Base-by-base conservation (phyloP, 2,329 filamentous ascomycete genomes). In the Neophaeococcomyces aloes region DNA sequence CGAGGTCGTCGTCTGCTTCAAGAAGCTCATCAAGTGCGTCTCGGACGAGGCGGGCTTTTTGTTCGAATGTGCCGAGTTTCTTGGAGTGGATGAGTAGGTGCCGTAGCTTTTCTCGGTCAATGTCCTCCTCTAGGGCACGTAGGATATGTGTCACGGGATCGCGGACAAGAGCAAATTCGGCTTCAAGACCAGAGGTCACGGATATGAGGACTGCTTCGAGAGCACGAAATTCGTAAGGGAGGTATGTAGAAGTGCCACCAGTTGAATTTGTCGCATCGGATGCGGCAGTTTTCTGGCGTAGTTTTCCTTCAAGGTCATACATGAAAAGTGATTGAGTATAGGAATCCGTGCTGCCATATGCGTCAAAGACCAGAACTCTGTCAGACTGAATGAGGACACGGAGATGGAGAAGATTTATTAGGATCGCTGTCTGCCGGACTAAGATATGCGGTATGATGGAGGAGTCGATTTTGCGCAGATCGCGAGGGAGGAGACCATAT, bases 281-380 rank as follows among this genome's bases (percentile, higher is more conserved):
- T 11, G 43, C 34, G 33, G 46, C 42, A 10, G 53, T 73, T 61
- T 87, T 89, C 59, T 94, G 86, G 50, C 86, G 81, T 34, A 98
- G 70, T 60, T 94, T 94, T 10, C 86, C 86, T 62, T 96, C 87
- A 15, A 98, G 69, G 59, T 96, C 91, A 65, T 96, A 95, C 78
- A 98, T 94, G 67, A 98, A 98, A 11, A 91, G 78, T 3, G 87
- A 94, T 62, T 96, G 91, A 25, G 89, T 87, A 58, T 95, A 94
- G 0, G 87, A 93, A 54, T 93, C 86, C 47, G 86, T 88, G 31
- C 86, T 91, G 23, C 91, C 91, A 64, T 94, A 96, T 11, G 91
- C 86, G 58, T 96, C 91, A 61, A 98, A 96, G 4, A 98, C 81
- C 18, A 98, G 76, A 5, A 98, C 87, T 18, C 88, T 83, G 59